These are phyloP conservation scores for Tolypocladium capitatum DNA, from an alignment of 2,329 filamentous ascomycete genomes.

Conservation along the genomic window DNA sequence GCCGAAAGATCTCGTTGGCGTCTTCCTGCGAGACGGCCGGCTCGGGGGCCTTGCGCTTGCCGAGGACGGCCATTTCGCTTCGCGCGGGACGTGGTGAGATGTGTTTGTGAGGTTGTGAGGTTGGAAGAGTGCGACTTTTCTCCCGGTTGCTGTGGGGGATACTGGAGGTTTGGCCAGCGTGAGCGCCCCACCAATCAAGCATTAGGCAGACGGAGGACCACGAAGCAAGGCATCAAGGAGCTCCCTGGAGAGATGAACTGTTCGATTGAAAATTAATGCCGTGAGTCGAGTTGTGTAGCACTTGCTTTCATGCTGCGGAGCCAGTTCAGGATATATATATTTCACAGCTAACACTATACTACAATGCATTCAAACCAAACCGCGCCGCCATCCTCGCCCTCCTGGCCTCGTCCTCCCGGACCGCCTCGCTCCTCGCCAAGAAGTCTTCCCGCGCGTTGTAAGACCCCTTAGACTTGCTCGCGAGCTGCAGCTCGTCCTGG, in stretches of 20 bases:
- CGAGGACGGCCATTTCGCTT: slow-evolving; percentile 27
- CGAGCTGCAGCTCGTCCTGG: slow-evolving; percentile 52
- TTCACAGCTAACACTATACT: background rate
- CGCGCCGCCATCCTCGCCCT: slow-evolving; percentile 33
- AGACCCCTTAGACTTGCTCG: slow-evolving; percentile 51
- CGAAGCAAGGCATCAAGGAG: background rate
- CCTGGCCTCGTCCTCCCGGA: slow-evolving; percentile 47
- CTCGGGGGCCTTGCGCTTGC: slow-evolving; percentile 33
- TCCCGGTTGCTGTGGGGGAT: too few species aligned
- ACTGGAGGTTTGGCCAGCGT: background rate
- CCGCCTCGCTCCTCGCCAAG: slow-evolving; percentile 48
- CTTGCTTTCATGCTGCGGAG: background rate
- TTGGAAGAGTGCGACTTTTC: background rate
- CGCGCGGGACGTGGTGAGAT: background rate
- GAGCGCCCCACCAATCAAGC: background rate
- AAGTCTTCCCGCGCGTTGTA: slow-evolving; percentile 52
- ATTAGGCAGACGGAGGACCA: background rate
- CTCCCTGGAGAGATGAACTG: too few species aligned
- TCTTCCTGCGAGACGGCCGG: slow-evolving; percentile 29
- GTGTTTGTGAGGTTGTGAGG: background rate
- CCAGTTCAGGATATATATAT: background rate
- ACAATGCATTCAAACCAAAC: background rate
- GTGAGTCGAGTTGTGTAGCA: too few species aligned
- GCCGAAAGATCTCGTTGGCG: slow-evolving; percentile 63
- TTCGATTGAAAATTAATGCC: too few species aligned